Evolutionary conservation across 2,329 filamentous ascomycete genomes (phyloP).

Genomic region (Microdochium nivale): DNA sequence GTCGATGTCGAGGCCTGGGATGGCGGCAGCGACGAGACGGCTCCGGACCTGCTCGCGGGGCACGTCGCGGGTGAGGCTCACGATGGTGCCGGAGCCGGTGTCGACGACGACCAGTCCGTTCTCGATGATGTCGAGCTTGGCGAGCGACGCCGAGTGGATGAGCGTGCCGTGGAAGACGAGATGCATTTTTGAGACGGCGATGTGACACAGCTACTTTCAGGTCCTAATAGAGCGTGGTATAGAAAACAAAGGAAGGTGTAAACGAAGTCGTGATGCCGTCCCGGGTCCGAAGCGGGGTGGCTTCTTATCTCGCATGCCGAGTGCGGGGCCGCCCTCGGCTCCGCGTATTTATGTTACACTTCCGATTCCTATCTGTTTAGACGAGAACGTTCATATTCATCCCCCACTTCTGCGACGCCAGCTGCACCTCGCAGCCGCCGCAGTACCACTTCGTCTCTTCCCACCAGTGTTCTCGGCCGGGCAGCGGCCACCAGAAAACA

Average conservation of each 20-base stretch:
- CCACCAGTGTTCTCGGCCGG: not conserved
- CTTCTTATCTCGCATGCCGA: too few species aligned
- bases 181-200: not conserved
- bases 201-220: too few species aligned
- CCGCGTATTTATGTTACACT: too few species aligned
- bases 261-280: too few species aligned
- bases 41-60: constrained; percentile 3
- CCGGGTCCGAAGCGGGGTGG: too few species aligned
- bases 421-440: not conserved
- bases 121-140: constrained; percentile 26
- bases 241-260: too few species aligned
- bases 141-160: constrained; percentile 27
- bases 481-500: not conserved
- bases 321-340: too few species aligned
- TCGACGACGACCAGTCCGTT: constrained; percentile 22
- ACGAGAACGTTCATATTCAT: not conserved
- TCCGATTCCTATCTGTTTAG: too few species aligned
- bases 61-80: constrained; percentile 10
- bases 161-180: constrained; percentile 30
- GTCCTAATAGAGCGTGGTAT: too few species aligned
- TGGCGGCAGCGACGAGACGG: not conserved
- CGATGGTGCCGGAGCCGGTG: constrained; percentile 13
- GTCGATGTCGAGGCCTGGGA: not conserved
- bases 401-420: not conserved
- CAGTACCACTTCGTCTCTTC: not conserved